Base-by-base conservation (phyloP, 2,329 filamentous ascomycete genomes). In the Trichoderma sp. region DNA sequence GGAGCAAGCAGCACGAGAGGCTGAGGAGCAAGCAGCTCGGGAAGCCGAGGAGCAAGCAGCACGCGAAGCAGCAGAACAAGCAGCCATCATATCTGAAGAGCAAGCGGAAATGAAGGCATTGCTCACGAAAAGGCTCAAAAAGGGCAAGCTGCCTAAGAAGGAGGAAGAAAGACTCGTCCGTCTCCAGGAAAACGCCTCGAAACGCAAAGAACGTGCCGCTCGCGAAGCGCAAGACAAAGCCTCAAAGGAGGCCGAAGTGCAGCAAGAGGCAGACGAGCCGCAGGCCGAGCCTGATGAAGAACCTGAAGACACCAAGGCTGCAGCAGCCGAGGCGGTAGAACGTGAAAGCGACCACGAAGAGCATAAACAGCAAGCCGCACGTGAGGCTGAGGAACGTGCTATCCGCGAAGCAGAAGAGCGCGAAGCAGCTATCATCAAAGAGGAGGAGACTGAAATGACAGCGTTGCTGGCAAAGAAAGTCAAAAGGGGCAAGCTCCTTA, bases 91-190 rank as follows among this genome's bases (percentile, higher is more conserved):
- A 73, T 76, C 71, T 66, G 73, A 58, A 74, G 79, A 83, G 64
- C 81, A 84, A 72, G 77, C 78, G 12, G 81, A 85, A 71, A 77
- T 85, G 13, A 81, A 78, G 15, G 76, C 78, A 4, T 78, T 86
- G 5, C 84, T 83, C 57, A 80, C 81, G 28, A 88, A 87, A 76
- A 87, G 86, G 74, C 81, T 81, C 1, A 85, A 84, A 74, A 88
- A 85, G 76, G 79, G 80, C 69, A 86, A 81, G 72, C 75, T 85
- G 13, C 77, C 76, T 2, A 86, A 83, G 73, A 85, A 81, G 71
- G 84, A 85, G 36, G 79, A 85, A 64, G 84, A 86, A 72, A 85
- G 83, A 72, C 79, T 82, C 30, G 79, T 82, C 39, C 74, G 75
- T 8, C 75, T 85, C 7, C 80, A 78, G 11, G 79, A 79, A 47